Conservation (phyloP, 2,329 filamentous ascomycete species). For the Fusarium sp. region DNA sequence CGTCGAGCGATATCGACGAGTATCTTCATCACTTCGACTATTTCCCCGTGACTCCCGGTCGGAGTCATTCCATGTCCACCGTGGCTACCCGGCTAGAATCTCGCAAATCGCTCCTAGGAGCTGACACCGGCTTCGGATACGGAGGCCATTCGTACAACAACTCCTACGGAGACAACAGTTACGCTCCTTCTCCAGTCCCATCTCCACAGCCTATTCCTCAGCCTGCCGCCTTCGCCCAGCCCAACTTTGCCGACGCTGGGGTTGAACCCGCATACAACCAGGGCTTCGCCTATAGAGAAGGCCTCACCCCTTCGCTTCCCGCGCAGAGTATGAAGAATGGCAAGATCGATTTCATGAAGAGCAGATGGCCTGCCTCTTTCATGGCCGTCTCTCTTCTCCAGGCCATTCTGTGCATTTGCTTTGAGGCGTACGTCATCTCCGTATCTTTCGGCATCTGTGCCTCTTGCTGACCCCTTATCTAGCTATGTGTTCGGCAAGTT, state of each 20-base stretch:
- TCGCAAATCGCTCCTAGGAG: conserved; percentile 53
- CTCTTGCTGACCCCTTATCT: conserved; percentile 30
- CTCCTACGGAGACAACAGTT: conserved; percentile 44
- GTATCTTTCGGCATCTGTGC: not conserved
- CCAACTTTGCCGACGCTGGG: conserved; percentile 45
- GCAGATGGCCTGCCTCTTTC: conserved; percentile 90
- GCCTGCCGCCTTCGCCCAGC: conserved; percentile 41
- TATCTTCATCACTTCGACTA: conserved; percentile 10
- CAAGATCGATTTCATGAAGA: conserved; percentile 78
- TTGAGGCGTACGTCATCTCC: conserved; percentile 78
- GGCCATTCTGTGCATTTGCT: conserved; percentile 80
- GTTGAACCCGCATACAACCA: conserved; percentile 48
- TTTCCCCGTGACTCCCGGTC: conserved; percentile 49
- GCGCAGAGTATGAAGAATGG: conserved; percentile 47
- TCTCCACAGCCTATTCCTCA: conserved; percentile 35
- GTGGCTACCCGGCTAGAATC: conserved; percentile 55
- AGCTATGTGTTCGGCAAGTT: conserved; percentile 94
- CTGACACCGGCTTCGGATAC: conserved; percentile 52
- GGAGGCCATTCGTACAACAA: conserved; percentile 49
- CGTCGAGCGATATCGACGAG: conserved; percentile 26
- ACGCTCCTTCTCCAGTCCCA: conserved; percentile 29
- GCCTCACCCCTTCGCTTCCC: conserved; percentile 48
- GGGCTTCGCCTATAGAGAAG: conserved; percentile 53
- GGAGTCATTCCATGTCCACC: conserved; percentile 49
- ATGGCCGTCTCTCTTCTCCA: conserved; percentile 79